A percentile compares a stretch with the other conserved stretches of the same genome.
phyloP scores from a whole-genome alignment of 2,329 filamentous ascomycete genomes.

The Mycosphaerella sp. region DNA sequence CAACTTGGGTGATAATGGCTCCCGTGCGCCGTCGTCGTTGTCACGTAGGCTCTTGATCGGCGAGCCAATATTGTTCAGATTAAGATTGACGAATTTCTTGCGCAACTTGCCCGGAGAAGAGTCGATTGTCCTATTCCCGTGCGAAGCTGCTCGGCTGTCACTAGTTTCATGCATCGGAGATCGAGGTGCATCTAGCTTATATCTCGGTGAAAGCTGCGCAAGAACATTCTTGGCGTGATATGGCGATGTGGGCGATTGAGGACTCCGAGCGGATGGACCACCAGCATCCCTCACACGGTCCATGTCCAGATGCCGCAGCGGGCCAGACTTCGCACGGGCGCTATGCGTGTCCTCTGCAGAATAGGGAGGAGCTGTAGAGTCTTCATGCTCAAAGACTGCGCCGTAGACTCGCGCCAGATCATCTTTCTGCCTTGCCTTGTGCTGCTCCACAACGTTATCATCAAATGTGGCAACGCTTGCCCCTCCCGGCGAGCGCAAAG shows the following conservation, averaged over 20 bases:
- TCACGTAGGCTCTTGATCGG: slow-evolving; percentile 41
- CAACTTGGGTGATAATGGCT: slow-evolving; percentile 51
- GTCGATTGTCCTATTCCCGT: slow-evolving; percentile 12
- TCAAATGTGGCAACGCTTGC: slow-evolving; percentile 68
- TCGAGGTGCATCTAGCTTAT: neutral
- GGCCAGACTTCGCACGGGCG: too few relatives aligned
- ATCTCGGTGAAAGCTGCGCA: slow-evolving; percentile 9
- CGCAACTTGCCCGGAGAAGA: slow-evolving; percentile 33
- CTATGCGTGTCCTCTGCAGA: neutral
- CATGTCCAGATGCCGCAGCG: slow-evolving; percentile 2
- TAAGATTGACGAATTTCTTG: slow-evolving; percentile 26
- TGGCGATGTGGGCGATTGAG: slow-evolving; percentile 31
- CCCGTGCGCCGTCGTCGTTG: slow-evolving; percentile 41
- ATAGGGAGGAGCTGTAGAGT: slow-evolving; percentile 30
- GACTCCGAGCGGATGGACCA: slow-evolving; percentile 26
- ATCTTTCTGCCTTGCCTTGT: slow-evolving; percentile 67
- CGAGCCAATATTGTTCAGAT: slow-evolving; percentile 45
- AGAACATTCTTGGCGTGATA: slow-evolving; percentile 3
- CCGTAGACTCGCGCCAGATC: slow-evolving; percentile 89
- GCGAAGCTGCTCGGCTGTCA: slow-evolving; percentile 23
- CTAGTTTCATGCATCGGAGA: slow-evolving; percentile 12
- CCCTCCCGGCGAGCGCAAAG: slow-evolving; percentile 34
- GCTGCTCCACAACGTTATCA: slow-evolving; percentile 62
- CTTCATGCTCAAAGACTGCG: slow-evolving; percentile 64
- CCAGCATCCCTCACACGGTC: neutral